phyloP scores from a whole-genome alignment of 1,284 basidiomycete genomes.

The Apiotrichum sp. region DNA sequence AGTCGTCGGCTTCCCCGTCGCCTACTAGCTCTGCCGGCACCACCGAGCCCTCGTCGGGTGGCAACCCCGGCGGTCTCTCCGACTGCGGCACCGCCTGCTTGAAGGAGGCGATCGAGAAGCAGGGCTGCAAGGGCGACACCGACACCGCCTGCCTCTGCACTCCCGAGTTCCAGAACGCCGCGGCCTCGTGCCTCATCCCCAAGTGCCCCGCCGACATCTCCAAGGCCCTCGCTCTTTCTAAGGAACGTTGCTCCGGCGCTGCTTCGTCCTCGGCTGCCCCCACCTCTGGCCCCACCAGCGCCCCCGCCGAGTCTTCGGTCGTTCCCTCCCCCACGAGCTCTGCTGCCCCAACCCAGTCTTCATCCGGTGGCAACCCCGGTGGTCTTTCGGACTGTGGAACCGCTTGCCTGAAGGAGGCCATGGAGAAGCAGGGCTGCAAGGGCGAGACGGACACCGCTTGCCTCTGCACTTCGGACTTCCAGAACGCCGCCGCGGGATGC shows the following conservation, averaged over 20 bases:
- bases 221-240: slow-evolving; percentile 2
- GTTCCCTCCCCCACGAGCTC: too few species aligned
- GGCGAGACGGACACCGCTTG: slow-evolving; percentile 6
- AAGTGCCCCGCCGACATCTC: background rate
- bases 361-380: too few species aligned
- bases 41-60: background rate
- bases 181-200: background rate
- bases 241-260: background rate
- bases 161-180: background rate
- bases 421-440: background rate
- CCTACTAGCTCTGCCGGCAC: too few species aligned
- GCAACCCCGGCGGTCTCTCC: background rate
- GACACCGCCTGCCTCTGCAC: slow-evolving; percentile 4
- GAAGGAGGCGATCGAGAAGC: background rate
- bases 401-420: too few species aligned
- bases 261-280: background rate
- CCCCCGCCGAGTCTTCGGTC: too few species aligned
- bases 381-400: too few species aligned
- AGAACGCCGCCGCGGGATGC: background rate
- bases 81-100: slow-evolving; percentile 4
- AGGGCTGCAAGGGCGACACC: slow-evolving; percentile 1
- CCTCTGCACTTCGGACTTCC: slow-evolving; percentile 4
- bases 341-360: too few species aligned
- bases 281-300: background rate
- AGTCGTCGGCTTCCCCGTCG: background rate